Evolutionary conservation across 768 basidiomycete genomes (phyloP).

Genomic region (Piloderma croceum): DNA sequence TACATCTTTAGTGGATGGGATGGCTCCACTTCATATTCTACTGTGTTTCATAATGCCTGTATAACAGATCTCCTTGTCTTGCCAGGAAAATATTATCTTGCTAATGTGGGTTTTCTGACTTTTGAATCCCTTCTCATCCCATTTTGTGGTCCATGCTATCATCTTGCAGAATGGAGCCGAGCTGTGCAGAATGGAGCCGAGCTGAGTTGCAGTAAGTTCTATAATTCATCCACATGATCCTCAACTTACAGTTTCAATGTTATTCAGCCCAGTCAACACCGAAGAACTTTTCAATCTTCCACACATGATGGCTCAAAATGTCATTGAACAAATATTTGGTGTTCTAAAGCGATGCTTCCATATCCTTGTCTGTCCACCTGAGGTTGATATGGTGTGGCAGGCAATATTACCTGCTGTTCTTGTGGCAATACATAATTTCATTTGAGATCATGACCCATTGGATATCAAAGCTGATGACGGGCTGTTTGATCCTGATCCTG

Average conservation of each 20-base stretch:
- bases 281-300: conserved; percentile 22
- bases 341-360: conserved; percentile 16
- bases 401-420: conserved; percentile 17
- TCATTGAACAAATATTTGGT: conserved; percentile 17
- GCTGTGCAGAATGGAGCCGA: too few species aligned
- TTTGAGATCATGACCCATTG: conserved; percentile 9
- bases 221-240: too few species aligned
- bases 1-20: conserved; percentile 16
- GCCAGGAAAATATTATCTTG: too few species aligned
- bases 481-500: too few species aligned
- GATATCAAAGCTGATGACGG: too few species aligned
- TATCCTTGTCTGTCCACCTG: conserved; percentile 9
- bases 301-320: conserved; percentile 17
- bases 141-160: too few species aligned
- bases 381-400: conserved; percentile 17
- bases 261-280: conserved; percentile 9
- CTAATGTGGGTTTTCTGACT: too few species aligned
- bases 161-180: neutral
- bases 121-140: too few species aligned
- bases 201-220: too few species aligned
- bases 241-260: too few species aligned
- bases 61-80: too few species aligned
- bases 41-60: conserved; percentile 11
- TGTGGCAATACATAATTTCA: conserved; percentile 24
- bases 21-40: conserved; percentile 11